A percentile compares a stretch with the other conserved stretches of the same genome.
These are phyloP conservation scores for Phytophthora tentaculata DNA, from an alignment of 352 stramenopile species.

Conservation along the genomic window DNA sequence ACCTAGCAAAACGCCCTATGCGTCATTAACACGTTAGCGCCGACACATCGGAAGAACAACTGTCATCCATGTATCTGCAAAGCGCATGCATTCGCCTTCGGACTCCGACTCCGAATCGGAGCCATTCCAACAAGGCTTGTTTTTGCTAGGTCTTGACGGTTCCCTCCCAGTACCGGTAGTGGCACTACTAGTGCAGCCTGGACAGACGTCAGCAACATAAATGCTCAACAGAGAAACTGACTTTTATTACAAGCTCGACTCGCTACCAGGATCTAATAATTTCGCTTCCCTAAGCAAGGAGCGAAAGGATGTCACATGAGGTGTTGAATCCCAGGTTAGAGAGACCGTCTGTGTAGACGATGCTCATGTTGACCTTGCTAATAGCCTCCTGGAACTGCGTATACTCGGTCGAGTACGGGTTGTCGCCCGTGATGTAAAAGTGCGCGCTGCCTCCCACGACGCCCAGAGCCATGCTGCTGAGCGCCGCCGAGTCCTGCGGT, in stretches of 20 bases:
- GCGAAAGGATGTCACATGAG: slow-evolving; percentile 46
- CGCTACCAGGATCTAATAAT: slow-evolving; percentile 28
- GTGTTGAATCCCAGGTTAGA: slow-evolving; percentile 43
- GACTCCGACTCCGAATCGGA: too few relatives aligned
- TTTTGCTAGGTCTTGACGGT: too few relatives aligned
- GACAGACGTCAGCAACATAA: slow-evolving; percentile 27
- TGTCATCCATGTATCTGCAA: too few relatives aligned
- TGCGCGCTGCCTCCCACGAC: slow-evolving; percentile 45
- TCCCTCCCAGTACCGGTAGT: too few relatives aligned
- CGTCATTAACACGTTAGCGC: too few relatives aligned
- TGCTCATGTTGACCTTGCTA: slow-evolving; percentile 57
- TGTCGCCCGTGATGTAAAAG: slow-evolving; percentile 64
- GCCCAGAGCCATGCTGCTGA: slow-evolving; percentile 50
- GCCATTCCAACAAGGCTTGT: too few relatives aligned
- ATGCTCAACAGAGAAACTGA: slow-evolving; percentile 20
- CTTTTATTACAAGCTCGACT: slow-evolving; percentile 25
- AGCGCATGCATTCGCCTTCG: too few relatives aligned
- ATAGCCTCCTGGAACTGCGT: slow-evolving; percentile 51
- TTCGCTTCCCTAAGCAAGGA: slow-evolving; percentile 29
- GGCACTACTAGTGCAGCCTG: too few relatives aligned
- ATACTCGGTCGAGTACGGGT: slow-evolving; percentile 50
- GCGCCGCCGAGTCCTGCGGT: slow-evolving; percentile 33
- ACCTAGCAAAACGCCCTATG: too few relatives aligned
- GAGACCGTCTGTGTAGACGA: slow-evolving; percentile 66
- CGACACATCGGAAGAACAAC: too few relatives aligned